Percentiles rank a stretch among this genome's conserved stretches.
These are phyloP conservation scores for Trametes gibbosa DNA, from an alignment of 768 basidiomycete genomes.

Conservation along the genomic window DNA sequence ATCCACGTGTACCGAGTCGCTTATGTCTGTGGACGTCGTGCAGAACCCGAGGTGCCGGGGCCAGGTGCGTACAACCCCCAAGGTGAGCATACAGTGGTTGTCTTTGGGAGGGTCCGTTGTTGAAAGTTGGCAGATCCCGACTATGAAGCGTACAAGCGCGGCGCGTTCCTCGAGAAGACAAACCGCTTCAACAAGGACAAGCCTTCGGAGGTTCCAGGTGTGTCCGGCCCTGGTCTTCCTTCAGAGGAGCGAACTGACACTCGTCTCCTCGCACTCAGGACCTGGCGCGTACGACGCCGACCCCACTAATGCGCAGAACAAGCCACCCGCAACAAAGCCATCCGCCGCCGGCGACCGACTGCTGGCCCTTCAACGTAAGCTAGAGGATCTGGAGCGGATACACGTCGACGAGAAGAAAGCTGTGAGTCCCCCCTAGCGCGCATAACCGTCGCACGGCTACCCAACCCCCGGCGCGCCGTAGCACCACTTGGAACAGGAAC, in stretches of 20 bases:
- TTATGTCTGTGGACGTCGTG: not conserved
- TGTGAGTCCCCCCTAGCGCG: slow-evolving; percentile 38
- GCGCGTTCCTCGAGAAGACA: slow-evolving; percentile 57
- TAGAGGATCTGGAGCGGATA: slow-evolving; percentile 61
- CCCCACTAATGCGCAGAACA: slow-evolving; percentile 22
- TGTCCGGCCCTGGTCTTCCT: not conserved
- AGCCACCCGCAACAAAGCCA: slow-evolving; percentile 26
- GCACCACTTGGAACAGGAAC: slow-evolving; percentile 63
- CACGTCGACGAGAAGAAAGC: slow-evolving; percentile 64
- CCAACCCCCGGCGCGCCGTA: slow-evolving; percentile 30
- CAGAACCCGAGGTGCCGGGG: slow-evolving; percentile 52
- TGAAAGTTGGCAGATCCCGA: slow-evolving; percentile 36
- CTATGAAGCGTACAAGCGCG: slow-evolving; percentile 52
- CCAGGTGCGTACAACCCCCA: slow-evolving; percentile 48
- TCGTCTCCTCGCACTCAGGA: slow-evolving; percentile 24
- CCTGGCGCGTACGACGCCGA: slow-evolving; percentile 34
- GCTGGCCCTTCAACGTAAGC: slow-evolving; percentile 54
- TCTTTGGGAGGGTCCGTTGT: not conserved
- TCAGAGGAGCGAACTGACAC: not conserved
- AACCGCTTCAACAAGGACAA: slow-evolving; percentile 50
- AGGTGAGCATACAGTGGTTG: slow-evolving; percentile 28
- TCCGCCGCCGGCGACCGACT: slow-evolving; percentile 43
- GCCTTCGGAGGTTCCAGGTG: slow-evolving; percentile 42
- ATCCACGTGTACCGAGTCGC: not conserved
- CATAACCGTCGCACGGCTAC: not conserved